Evolutionary conservation across 2,329 filamentous ascomycete species (phyloP), one percentile per base, ranked within the genome.

Genomic region (Colletotrichum orchidophilum): DNA sequence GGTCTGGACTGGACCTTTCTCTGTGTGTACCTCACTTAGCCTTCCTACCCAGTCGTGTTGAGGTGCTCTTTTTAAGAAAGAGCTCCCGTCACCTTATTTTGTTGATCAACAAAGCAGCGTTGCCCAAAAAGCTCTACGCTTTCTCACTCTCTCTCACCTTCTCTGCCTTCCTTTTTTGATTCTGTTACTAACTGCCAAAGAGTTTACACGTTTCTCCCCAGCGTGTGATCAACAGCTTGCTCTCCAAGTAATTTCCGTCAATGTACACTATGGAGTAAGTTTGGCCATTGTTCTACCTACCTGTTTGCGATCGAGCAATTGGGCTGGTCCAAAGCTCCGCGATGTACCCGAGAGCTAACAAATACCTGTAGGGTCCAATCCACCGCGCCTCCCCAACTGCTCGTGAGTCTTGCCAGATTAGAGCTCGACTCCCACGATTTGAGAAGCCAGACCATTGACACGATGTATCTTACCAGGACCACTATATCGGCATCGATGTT

Each of bases 401-500:
- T 72, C 24, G 70, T 72, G 42, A 72, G 70, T 71, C 24, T 15
- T 18, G 29, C 39, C 60, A 18, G n/a, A 29, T 9, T 21, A 18
- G 35, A 52, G 27, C 66, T 65, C 13, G 26, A 11, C 39, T 29
- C 11, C 31, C 11, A 3, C 15, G 12, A 13, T n/a, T 1, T 9
- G 5, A 33, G 26, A 39, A 21, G n/a, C 27, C 65, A 59, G 24
- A n/a, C 53, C 49, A 61, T 60, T 72, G 60, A 72, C 31, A 49
- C 26, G 52, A 27, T 11, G 52, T 35, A n/a, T 54, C 52, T 46
- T 5, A 33, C 1, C 72, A 90, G 82, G 87, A 90, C 72, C 86
- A 91, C 76, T 91, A 88, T 78, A 89, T 98, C 78, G 96, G 96
- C 72, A 94, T 99, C 76, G 96, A 99, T 84, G 96, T 99, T 61